These are phyloP conservation scores for Didymella arachidicola DNA, from an alignment of 2,329 filamentous ascomycete genomes.

Conservation along the genomic window DNA sequence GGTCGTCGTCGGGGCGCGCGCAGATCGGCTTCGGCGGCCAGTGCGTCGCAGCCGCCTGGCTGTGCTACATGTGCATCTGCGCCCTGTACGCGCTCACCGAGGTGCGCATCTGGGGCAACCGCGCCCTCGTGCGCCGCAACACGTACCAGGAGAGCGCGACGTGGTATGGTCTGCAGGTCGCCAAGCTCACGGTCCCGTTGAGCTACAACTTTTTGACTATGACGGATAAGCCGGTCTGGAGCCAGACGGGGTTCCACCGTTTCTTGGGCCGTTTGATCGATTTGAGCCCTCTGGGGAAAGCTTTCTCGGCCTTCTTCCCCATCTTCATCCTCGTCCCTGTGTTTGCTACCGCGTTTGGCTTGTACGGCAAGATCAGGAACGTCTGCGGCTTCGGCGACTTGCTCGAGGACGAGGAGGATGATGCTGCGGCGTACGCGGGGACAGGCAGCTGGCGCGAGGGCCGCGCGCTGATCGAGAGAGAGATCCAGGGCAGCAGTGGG, in stretches of 20 bases:
- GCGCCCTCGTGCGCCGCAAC: conserved; percentile 86
- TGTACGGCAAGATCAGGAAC: conserved; percentile 83
- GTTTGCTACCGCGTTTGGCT: conserved; percentile 82
- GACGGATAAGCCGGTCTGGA: conserved; percentile 74
- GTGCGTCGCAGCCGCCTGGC: conserved; percentile 83
- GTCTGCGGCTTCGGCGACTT: conserved; percentile 81
- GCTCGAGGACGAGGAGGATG: conserved; percentile 75
- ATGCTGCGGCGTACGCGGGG: conserved; percentile 68
- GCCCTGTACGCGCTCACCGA: conserved; percentile 88
- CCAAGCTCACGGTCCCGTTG: conserved; percentile 88
- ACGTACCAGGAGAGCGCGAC: conserved; percentile 93
- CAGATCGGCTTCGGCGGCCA: conserved; percentile 88
- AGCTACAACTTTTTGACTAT: conserved; percentile 98
- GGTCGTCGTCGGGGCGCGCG: conserved; percentile 73
- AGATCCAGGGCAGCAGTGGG: conserved; percentile 61
- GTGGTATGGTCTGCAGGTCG: conserved; percentile 94
- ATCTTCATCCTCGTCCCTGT: conserved; percentile 87
- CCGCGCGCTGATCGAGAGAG: conserved; percentile 85
- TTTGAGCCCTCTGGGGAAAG: conserved; percentile 79
- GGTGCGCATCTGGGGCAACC: conserved; percentile 96
- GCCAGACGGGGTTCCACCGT: conserved; percentile 81
- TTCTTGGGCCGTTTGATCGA: conserved; percentile 87
- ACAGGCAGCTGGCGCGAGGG: conserved; percentile 91
- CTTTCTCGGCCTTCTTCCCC: conserved; percentile 89
- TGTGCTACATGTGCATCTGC: conserved; percentile 94